Evolutionary conservation across 2,329 filamentous ascomycete genomes (phyloP), one percentile per base, ranked within the genome.

Genomic region (Diplodia sapinea): DNA sequence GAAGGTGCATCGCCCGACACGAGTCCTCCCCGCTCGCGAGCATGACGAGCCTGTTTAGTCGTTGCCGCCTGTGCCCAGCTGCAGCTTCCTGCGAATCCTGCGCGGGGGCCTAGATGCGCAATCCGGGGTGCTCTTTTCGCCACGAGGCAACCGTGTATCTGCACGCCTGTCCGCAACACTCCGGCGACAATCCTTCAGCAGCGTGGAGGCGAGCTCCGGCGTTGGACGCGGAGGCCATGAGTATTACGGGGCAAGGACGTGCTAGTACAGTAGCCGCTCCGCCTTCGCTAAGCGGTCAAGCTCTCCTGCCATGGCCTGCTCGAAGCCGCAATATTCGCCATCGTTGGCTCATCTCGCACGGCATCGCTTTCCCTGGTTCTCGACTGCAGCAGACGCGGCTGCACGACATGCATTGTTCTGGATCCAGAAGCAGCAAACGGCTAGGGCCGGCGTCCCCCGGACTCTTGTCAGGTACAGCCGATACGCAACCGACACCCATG

Each of bases 401-500:
- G 54, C 54, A 38, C 15, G 20, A 56, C 50, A 26, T 26, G 23
- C 23, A 52, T 52, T 12, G 33, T 36, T 17, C 50, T 47, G 17
- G 56, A 20, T 12, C n/a, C 38, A 36, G 20, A 29, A 33, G 23
- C 23, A 26, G 23, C 23, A 26, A 26, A 26, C 11, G 26, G 56
- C 40, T 26, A 61, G 31, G 56, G 9, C 40, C 23, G 26, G 26
- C 57, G 31, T n/a, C 31, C 57, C 57, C 57, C 57, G 57, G 43
- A 51, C 40, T 62, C 57, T 62, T 51, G 57, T 62, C 57, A 62
- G 57, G 57, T 62, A 62, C n/a, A 43, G 20, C 55, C 54, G 54
- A 57, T 12, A 4, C 38, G 11, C 38, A 17, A 43, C n/a, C 40
- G 15, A 15, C 15, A 43, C 43, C 43, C 43, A 47, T 47, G 43